Base-by-base conservation (phyloP, 371 early-diverging fungal genomes). In the Dipsacomyces acuminosporus region DNA sequence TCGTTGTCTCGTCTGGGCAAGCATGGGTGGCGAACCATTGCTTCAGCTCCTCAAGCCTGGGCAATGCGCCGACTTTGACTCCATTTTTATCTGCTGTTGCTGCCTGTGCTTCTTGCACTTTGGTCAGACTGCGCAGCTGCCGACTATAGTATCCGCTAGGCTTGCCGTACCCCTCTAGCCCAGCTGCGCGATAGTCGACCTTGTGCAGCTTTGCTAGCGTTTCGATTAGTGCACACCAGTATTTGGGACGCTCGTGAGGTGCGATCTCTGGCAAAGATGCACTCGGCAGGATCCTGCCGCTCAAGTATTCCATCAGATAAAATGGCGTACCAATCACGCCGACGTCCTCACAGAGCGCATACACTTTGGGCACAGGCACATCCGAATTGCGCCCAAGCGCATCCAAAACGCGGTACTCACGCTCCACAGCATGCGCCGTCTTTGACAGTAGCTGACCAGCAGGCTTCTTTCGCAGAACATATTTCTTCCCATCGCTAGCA, bases 391-490 rank as follows among this genome's bases (percentile, higher is more conserved):
- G 61, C 36, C 85, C 82, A 17, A 95, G 78, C 2, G 92, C 91
- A 36, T 80, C 60, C 43, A 95, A 74, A 22, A 93, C 79, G 26
- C 83, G 76, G 73, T 80, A 93, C 72, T 95, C 96, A 45, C 96
- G 78, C 64, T 95, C 96, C 49, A 95, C 83, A n/a, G 89, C 89
- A 63, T 91, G 92, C 1, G 93, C 93, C 1, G 90, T 92, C 20
- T 78, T 80, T 22, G 91, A 89, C 19, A 95, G 50, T 21, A 95
- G 75, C 8, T 80, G 54, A 33, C 96, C 96, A 23, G 91, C 87
- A 1, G 96, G 96, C 72, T 93, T 93, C 76, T 93, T 93, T 51
- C 96, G 87, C 41, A 95, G 75, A 19, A 93, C 93, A 74, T 82
- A 90, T 34, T 73, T 74, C 43, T 75, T 70, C 41, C 81, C 81